A percentile compares a stretch with the other conserved stretches of the same genome.
Conservation (phyloP, 2,329 filamentous ascomycete genomes). For the Penicillium griseofulvum region DNA sequence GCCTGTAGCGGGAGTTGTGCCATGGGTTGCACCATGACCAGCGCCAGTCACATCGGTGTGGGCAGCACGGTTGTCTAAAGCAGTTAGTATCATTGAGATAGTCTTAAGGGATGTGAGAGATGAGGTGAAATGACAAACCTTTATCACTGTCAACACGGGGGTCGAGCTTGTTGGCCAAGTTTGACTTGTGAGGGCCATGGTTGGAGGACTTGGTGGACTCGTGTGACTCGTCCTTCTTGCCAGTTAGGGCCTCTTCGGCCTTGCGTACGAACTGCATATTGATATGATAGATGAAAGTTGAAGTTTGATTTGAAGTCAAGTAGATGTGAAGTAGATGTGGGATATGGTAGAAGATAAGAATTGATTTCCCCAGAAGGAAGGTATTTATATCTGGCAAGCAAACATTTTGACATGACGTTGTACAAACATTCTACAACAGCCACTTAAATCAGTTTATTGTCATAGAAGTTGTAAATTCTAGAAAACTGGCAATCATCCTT, state of each 20-base stretch:
- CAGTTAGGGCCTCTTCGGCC: slow-evolving; percentile 43
- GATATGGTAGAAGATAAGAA: background rate
- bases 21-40: background rate
- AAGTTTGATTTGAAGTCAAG: background rate
- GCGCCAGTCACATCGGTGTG: slow-evolving; percentile 1
- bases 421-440: background rate
- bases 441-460: background rate
- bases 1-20: background rate
- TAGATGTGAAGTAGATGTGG: background rate
- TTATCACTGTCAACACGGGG: slow-evolving; percentile 19
- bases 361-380: background rate
- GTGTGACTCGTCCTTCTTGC: slow-evolving; percentile 24
- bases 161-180: slow-evolving; percentile 20
- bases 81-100: background rate
- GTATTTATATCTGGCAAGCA: background rate
- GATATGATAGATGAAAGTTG: background rate
- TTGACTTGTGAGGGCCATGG: slow-evolving; percentile 16
- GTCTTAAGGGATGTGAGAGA: too few relatives aligned
- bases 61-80: slow-evolving; percentile 7
- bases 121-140: slow-evolving; percentile 7
- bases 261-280: slow-evolving; percentile 39
- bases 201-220: slow-evolving; percentile 11
- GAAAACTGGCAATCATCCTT: background rate
- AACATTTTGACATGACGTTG: background rate
- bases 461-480: background rate